Conservation (phyloP, 768 basidiomycete species). For the Holtermannia corniformis region DNA sequence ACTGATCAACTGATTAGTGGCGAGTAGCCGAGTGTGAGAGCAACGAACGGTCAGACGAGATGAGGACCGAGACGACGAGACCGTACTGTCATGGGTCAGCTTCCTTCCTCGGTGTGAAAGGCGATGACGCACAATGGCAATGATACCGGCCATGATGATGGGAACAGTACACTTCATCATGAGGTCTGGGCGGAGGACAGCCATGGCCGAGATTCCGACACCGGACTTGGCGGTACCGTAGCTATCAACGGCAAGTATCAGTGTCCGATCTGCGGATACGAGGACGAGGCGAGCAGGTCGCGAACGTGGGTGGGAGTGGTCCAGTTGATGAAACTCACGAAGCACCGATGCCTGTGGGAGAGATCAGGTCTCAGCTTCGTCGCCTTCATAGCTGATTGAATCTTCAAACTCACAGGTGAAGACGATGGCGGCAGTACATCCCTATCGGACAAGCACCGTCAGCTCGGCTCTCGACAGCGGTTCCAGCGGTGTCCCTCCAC, state of each 20-base stretch:
- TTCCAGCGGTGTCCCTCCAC: too few species aligned
- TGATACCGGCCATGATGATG: constrained; percentile 99
- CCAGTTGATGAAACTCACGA: too few species aligned
- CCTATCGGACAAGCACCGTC: constrained; percentile 46
- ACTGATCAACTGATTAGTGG: constrained; percentile 46
- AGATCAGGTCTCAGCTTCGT: too few species aligned
- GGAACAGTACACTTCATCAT: constrained; percentile 98
- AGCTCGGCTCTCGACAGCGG: too few species aligned
- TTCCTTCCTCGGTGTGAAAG: not conserved
- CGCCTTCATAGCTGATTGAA: too few species aligned
- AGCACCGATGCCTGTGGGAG: constrained; percentile 28
- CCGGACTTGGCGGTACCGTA: constrained; percentile 99
- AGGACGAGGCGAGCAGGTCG: not conserved
- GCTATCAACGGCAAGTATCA: constrained; percentile 44
- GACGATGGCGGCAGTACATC: constrained; percentile 91
- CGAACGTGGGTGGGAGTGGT: not conserved
- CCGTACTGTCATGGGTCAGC: constrained; percentile 58
- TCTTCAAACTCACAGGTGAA: constrained; percentile 73
- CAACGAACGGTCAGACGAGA: constrained; percentile 70
- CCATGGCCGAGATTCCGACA: constrained; percentile 67
- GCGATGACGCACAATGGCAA: constrained; percentile 62
- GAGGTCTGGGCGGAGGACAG: constrained; percentile 82
- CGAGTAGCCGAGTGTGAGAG: not conserved
- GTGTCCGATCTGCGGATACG: not conserved
- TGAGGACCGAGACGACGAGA: constrained; percentile 96